Percentiles rank a stretch among this genome's conserved stretches.
These are phyloP conservation scores for Pulveroboletus frians DNA, from an alignment of 768 basidiomycete species.

Conservation along the genomic window DNA sequence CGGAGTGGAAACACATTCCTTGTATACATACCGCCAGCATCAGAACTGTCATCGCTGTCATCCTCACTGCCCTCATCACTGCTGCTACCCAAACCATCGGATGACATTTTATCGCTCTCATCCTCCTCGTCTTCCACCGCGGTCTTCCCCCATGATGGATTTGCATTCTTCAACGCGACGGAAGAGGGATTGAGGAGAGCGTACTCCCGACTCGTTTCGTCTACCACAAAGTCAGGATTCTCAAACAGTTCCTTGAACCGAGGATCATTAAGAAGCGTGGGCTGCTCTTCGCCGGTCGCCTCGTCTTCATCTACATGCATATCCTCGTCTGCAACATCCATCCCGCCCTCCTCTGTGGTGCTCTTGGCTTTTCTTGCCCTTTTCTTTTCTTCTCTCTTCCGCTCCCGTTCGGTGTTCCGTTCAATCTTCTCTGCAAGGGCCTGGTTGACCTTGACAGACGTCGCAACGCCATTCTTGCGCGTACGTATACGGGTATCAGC, in stretches of 20 bases:
- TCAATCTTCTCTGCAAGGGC: conserved; percentile 77
- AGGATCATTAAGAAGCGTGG: conserved; percentile 70
- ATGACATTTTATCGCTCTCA: conserved; percentile 68
- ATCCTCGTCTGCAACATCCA: conserved; percentile 28
- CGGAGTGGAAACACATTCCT: conserved; percentile 8
- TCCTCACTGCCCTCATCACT: conserved; percentile 43
- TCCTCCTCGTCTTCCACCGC: conserved; percentile 88
- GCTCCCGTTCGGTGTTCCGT: conserved; percentile 51
- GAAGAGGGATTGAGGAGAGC: conserved; percentile 90
- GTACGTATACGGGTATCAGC: conserved; percentile 89
- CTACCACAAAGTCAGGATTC: conserved; percentile 88
- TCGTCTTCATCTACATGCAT: conserved; percentile 30
- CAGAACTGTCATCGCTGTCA: conserved; percentile 47
- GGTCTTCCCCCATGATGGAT: conserved; percentile 49
- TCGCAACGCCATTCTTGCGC: conserved; percentile 46
- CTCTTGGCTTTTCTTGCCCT: conserved; percentile 40
- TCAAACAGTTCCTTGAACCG: conserved; percentile 90
- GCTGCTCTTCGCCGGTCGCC: conserved; percentile 19
- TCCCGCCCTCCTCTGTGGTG: conserved; percentile 32
- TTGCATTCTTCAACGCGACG: conserved; percentile 46
- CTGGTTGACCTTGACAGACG: conserved; percentile 51
- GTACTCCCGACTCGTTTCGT: conserved; percentile 82
- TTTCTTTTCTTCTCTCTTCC: conserved; percentile 52
- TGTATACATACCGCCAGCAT: conserved; percentile 46
- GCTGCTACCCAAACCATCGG: conserved; percentile 45